These are phyloP conservation scores for Sarocladium oryzae DNA, from an alignment of 2,329 filamentous ascomycete species.

Conservation along the genomic window DNA sequence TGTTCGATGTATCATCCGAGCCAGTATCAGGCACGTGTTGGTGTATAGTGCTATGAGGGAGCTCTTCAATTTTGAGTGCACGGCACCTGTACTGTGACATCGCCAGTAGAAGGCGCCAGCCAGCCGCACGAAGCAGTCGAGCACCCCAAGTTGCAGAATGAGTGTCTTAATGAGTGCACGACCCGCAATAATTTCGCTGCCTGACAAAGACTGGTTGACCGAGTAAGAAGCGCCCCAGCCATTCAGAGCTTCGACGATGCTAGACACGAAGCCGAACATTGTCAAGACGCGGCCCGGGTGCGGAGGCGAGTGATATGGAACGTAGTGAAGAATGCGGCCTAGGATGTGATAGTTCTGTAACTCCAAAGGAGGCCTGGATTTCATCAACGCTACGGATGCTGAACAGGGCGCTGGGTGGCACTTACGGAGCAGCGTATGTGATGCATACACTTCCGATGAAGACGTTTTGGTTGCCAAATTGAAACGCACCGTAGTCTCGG, in stretches of 20 bases:
- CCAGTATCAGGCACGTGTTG: conserved; percentile 41
- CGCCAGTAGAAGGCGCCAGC: conserved; percentile 42
- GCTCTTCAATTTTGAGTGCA: conserved; percentile 23
- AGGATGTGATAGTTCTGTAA: conserved; percentile 57
- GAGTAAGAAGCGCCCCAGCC: conserved; percentile 41
- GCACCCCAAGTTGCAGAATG: conserved; percentile 48
- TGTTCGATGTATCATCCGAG: conserved; percentile 50
- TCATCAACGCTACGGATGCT: neutral
- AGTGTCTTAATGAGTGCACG: conserved; percentile 43
- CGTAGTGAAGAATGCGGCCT: conserved; percentile 48
- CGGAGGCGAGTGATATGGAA: conserved; percentile 50
- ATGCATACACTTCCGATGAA: conserved; percentile 29
- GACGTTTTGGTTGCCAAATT: conserved; percentile 24
- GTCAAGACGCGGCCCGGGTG: conserved; percentile 38
- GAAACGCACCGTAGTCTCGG: conserved; percentile 24
- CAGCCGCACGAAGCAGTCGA: conserved; percentile 41
- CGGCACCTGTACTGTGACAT: conserved; percentile 30
- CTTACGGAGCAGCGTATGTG: conserved; percentile 28
- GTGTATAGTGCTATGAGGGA: conserved; percentile 44
- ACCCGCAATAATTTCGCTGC: conserved; percentile 32
- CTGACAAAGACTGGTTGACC: conserved; percentile 36
- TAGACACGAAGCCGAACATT: conserved; percentile 40
- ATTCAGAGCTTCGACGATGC: conserved; percentile 39
- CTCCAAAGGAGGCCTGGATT: conserved; percentile 48
- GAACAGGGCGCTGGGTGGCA: neutral